Evolutionary conservation across 108 stramenopile species (phyloP).

Genomic region (Fragilariopsis cylindrus): DNA sequence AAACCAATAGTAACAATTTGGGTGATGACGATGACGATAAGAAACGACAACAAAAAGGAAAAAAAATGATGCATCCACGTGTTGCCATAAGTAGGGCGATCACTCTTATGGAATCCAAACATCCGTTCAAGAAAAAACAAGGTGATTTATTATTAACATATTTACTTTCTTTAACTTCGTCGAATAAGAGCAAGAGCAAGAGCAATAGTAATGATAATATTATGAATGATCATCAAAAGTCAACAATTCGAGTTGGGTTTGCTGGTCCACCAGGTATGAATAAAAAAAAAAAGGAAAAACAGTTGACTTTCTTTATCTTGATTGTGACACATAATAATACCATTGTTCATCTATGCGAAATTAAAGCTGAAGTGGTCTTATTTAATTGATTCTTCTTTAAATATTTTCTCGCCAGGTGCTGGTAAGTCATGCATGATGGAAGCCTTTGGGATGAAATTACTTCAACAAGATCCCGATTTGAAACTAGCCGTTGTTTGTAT

Average conservation of each 20-base stretch:
- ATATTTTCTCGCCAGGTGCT: conserved; percentile 7
- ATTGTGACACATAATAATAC: background rate
- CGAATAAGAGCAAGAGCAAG: background rate
- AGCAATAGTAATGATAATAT: conserved; percentile 8
- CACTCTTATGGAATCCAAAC: conserved; percentile 74
- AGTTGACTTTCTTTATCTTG: conserved; percentile 12
- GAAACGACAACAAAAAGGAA: background rate
- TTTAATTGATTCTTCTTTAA: background rate
- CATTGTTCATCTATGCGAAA: background rate
- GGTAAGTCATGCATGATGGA: conserved; percentile 68
- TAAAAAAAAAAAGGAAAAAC: conserved; percentile 30
- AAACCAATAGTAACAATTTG: background rate
- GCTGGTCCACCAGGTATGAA: conserved; percentile 62
- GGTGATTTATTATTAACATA: conserved; percentile 62
- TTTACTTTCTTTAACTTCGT: conserved; percentile 20
- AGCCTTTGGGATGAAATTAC: conserved; percentile 66
- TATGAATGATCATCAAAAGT: background rate
- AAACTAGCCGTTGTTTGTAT: conserved; percentile 88
- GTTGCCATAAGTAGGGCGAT: conserved; percentile 75
- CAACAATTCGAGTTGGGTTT: conserved; percentile 75
- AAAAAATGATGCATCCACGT: conserved; percentile 29
- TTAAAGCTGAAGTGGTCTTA: background rate
- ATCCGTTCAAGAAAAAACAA: conserved; percentile 47
- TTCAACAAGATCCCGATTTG: conserved; percentile 31
- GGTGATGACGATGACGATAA: background rate